phyloP scores from a whole-genome alignment of 2,329 filamentous ascomycete genomes.

The Cylindrodendrum hubeiense region DNA sequence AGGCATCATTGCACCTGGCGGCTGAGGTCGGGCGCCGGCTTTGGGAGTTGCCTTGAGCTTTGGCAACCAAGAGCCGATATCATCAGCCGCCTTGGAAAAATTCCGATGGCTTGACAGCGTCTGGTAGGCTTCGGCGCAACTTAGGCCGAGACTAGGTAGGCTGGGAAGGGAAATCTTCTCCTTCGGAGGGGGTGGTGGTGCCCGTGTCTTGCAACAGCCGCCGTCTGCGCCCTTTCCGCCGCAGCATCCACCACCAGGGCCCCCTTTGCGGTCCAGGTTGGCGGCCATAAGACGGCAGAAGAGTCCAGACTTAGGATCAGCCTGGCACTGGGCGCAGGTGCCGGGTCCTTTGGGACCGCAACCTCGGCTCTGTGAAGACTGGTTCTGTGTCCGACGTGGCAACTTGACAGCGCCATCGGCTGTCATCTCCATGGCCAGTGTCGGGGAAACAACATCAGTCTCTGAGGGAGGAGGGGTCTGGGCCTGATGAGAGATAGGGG shows the following conservation, averaged over 20 bases:
- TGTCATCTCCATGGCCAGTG: constrained; percentile 70
- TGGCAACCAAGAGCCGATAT: constrained; percentile 81
- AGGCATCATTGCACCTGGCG: constrained; percentile 62
- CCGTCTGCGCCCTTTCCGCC: constrained; percentile 70
- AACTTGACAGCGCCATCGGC: constrained; percentile 72
- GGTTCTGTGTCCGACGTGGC: constrained; percentile 55
- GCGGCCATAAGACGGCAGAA: constrained; percentile 87
- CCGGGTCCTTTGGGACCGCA: constrained; percentile 79
- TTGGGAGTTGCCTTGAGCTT: constrained; percentile 73
- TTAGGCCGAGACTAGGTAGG: constrained; percentile 69
- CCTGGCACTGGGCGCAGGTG: constrained; percentile 81
- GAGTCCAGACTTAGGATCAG: constrained; percentile 82
- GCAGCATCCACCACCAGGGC: constrained; percentile 67
- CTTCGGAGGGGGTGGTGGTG: constrained; percentile 37
- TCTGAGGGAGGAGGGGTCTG: constrained; percentile 73
- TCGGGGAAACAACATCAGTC: constrained; percentile 65
- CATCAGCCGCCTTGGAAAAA: constrained; percentile 79
- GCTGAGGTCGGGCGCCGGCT: constrained; percentile 41
- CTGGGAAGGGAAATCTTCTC: constrained; percentile 52
- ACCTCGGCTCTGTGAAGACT: constrained; percentile 49
- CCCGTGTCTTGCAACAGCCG: constrained; percentile 72
- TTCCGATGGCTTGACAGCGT: constrained; percentile 82
- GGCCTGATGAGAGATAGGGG: constrained; percentile 60
- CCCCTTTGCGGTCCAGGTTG: constrained; percentile 62
- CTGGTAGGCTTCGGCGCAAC: constrained; percentile 83